Percentiles rank a stretch among this genome's conserved stretches.
phyloP scores from a whole-genome alignment of 179 eudicot genomes.

The Spergularia azorica region DNA sequence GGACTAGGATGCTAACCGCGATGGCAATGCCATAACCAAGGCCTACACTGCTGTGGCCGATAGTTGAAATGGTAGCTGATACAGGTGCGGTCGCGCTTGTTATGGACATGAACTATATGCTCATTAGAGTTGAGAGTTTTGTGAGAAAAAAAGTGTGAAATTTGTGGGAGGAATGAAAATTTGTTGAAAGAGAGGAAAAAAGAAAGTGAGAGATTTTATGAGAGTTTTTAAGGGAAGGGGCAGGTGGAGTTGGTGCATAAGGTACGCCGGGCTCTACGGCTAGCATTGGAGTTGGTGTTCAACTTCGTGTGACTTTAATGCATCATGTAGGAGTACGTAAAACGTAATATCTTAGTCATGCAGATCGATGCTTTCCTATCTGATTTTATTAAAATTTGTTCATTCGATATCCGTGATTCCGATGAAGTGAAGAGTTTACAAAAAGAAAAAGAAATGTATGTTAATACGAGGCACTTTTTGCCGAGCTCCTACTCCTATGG shows the following conservation, averaged over 20 bases:
- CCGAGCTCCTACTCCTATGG: too few species aligned
- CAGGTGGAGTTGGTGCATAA: slow-evolving; percentile 33
- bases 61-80: slow-evolving; percentile 5
- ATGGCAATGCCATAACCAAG: slow-evolving; percentile 47
- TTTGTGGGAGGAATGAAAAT: not conserved
- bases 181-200: slow-evolving; percentile 8
- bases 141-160: not conserved
- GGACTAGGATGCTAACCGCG: slow-evolving; percentile 37
- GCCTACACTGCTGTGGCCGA: slow-evolving; percentile 11
- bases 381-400: not conserved
- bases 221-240: slow-evolving; percentile 2
- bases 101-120: slow-evolving; percentile 24
- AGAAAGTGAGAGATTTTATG: not conserved
- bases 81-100: slow-evolving; percentile 28
- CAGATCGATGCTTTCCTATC: not conserved
- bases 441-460: too few species aligned
- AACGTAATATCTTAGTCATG: slow-evolving; percentile 15
- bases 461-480: too few species aligned
- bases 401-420: not conserved
- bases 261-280: slow-evolving; percentile 40
- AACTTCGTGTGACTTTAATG: slow-evolving; percentile 13
- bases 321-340: not conserved
- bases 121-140: not conserved
- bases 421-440: too few species aligned
- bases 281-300: slow-evolving; percentile 31